Evolutionary conservation across 345 rosid genomes (phyloP).

Genomic region (Durio zibethinus): DNA sequence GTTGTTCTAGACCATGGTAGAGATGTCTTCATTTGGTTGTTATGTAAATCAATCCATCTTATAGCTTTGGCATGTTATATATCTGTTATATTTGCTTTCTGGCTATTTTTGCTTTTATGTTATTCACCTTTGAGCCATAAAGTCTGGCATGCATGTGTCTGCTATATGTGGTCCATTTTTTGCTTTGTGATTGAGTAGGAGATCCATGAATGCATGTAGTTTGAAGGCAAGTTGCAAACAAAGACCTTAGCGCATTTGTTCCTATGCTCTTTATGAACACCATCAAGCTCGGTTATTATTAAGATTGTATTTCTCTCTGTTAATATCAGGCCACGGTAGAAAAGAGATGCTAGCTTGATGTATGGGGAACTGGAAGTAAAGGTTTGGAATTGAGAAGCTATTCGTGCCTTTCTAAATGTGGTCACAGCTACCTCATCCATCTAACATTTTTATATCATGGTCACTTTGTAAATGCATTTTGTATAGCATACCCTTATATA

Average conservation of each 20-base stretch:
- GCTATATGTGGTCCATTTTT: neutral
- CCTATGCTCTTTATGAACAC: too few relatives aligned
- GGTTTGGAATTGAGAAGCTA: too few relatives aligned
- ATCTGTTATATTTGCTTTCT: constrained; percentile 4
- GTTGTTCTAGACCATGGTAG: constrained; percentile 98
- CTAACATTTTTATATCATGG: too few relatives aligned
- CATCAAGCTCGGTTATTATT: too few relatives aligned
- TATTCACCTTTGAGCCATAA: constrained; percentile 9
- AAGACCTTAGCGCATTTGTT: neutral
- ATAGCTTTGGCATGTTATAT: neutral
- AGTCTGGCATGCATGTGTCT: neutral
- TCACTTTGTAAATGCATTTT: too few relatives aligned
- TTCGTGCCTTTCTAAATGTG: too few relatives aligned
- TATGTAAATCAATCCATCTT: constrained; percentile 33
- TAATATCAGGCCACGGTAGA: too few relatives aligned
- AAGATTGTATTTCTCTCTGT: too few relatives aligned
- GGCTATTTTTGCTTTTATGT: neutral
- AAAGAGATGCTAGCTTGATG: too few relatives aligned
- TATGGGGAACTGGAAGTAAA: too few relatives aligned
- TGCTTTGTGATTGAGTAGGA: neutral
- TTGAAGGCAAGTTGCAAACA: neutral
- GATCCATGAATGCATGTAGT: neutral
- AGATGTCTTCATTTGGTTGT: constrained; percentile 97
- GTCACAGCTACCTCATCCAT: too few relatives aligned
- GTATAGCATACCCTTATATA: too few relatives aligned